Evolutionary conservation across 352 stramenopile genomes (phyloP).

Genomic region (Globisporangium nunn): DNA sequence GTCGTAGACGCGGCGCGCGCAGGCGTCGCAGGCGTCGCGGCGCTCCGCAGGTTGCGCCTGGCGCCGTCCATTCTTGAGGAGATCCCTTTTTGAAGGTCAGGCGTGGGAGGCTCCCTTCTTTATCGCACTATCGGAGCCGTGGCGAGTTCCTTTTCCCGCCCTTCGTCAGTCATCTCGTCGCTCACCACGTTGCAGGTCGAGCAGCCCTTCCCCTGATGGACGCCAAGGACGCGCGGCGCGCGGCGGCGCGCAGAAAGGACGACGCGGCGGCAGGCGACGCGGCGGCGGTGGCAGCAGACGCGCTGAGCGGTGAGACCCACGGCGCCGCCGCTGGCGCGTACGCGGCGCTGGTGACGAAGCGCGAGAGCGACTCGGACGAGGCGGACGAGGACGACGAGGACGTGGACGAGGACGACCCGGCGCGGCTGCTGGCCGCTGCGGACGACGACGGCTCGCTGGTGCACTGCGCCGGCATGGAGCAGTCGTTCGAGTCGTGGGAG

Average conservation of each 20-base stretch:
- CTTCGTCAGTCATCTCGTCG: too few species aligned
- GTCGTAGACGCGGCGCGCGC: background rate
- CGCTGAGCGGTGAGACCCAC: slow-evolving; percentile 17
- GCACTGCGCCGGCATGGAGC: slow-evolving; percentile 63
- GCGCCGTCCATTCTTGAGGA: background rate
- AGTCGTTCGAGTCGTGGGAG: slow-evolving; percentile 78
- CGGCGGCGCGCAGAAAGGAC: background rate
- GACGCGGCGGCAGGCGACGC: background rate
- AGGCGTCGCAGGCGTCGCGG: background rate
- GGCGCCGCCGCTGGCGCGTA: slow-evolving; percentile 25
- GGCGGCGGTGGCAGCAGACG: slow-evolving; percentile 1
- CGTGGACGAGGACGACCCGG: slow-evolving; percentile 26
- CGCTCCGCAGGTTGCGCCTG: background rate
- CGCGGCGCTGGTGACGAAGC: slow-evolving; percentile 48
- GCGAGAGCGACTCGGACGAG: slow-evolving; percentile 50
- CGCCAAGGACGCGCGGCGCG: background rate
- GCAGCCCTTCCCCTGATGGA: background rate
- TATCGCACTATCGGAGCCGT: too few species aligned
- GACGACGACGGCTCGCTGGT: slow-evolving; percentile 60
- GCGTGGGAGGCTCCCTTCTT: background rate
- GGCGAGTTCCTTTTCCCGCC: too few species aligned
- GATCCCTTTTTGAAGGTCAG: background rate
- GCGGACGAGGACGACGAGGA: slow-evolving; percentile 45
- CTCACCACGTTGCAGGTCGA: too few species aligned
- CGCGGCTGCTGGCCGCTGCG: slow-evolving; percentile 33